Conservation (phyloP, 1,284 basidiomycete genomes). For the Ganoderma meredithae region DNA sequence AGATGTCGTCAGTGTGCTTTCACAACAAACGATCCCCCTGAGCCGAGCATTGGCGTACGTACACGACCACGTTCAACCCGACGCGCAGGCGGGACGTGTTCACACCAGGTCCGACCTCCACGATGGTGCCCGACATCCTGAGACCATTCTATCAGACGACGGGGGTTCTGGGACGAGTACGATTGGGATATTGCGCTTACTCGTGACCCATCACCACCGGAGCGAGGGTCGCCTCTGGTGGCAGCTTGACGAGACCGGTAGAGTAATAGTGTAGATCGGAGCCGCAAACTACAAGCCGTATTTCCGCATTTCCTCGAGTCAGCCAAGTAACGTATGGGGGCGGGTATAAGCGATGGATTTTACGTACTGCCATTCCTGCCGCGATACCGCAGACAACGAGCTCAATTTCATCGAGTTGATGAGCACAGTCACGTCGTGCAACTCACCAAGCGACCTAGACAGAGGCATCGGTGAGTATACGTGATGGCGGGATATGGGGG, state of each 20-base stretch:
- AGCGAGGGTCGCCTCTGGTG: conserved; percentile 36
- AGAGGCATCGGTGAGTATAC: not conserved
- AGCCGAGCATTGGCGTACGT: conserved; percentile 6
- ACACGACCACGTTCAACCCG: conserved; percentile 45
- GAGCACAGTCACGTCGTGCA: too few species aligned
- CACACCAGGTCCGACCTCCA: conserved; percentile 38
- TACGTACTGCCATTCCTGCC: conserved; percentile 23
- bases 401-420: not conserved
- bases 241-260: conserved; percentile 34
- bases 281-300: conserved; percentile 28
- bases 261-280: conserved; percentile 42
- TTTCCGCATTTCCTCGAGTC: not conserved
- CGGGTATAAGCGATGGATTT: too few species aligned
- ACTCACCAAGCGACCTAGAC: conserved; percentile 30
- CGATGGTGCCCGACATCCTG: conserved; percentile 44
- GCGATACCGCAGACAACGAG: not conserved
- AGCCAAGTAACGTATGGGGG: not conserved
- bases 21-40: not conserved
- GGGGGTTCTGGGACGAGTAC: not conserved
- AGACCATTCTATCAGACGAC: not conserved
- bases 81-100: conserved; percentile 33
- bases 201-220: conserved; percentile 44
- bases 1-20: not conserved
- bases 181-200: conserved; percentile 27
- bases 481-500: too few species aligned